Evolutionary conservation across 306 rosid species (phyloP).

Genomic region (Calophaca sinica): DNA sequence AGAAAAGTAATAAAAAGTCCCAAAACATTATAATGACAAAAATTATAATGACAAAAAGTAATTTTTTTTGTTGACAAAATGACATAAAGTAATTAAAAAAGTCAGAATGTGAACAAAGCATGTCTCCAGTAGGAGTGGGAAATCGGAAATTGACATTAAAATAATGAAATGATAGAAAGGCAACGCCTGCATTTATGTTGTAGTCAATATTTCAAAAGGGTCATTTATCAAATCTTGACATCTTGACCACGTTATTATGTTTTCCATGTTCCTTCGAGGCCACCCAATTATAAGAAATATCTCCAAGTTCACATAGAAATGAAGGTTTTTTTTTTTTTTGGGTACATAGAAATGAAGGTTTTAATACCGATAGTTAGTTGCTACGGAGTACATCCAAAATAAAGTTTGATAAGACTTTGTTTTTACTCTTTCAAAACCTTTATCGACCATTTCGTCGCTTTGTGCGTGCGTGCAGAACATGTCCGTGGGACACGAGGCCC

Average conservation of each 20-base stretch:
- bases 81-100: no score
- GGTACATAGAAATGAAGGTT: no score
- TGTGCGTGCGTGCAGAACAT: conserved; percentile 12
- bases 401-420: background rate
- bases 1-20: no score
- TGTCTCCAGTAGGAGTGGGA: no score
- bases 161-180: background rate
- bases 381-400: conserved; percentile 19
- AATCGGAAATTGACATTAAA: background rate
- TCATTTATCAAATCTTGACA: background rate
- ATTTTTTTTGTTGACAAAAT: no score
- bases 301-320: background rate
- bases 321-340: no score
- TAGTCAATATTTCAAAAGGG: background rate
- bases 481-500: no score
- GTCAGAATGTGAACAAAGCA: no score
- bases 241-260: background rate
- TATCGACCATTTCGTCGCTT: conserved; percentile 17
- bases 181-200: background rate
- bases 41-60: no score
- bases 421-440: background rate
- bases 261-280: background rate
- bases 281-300: background rate
- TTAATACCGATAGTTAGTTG: no score
- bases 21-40: no score